phyloP scores from a whole-genome alignment of 2,329 filamentous ascomycete species.

The Sporothrix brunneoviolacea region DNA sequence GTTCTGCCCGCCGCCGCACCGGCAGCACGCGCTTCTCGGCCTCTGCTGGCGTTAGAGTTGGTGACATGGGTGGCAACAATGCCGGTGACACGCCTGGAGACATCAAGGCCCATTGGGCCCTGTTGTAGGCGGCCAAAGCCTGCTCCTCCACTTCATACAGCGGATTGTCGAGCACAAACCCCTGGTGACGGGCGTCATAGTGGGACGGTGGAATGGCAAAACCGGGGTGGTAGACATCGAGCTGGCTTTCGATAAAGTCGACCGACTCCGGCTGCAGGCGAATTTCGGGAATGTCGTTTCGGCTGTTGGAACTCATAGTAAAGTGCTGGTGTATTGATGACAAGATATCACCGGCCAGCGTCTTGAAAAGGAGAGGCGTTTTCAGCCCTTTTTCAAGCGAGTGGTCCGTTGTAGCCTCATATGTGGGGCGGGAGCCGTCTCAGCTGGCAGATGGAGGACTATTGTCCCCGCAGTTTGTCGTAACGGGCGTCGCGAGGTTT shows the following conservation, averaged over 20 bases:
- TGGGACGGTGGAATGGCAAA: not conserved
- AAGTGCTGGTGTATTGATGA: no score
- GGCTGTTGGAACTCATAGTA: no score
- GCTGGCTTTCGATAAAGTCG: not conserved
- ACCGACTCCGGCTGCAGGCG: not conserved
- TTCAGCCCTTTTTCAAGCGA: no score
- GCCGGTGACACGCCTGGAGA: not conserved
- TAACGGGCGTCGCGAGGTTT: no score
- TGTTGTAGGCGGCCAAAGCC: not conserved
- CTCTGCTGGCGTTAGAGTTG: not conserved
- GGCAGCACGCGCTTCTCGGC: no score
- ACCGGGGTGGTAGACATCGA: not conserved
- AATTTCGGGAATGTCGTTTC: not conserved
- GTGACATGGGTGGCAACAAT: not conserved
- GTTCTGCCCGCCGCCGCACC: not conserved
- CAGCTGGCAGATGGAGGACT: no score
- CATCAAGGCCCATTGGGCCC: not conserved
- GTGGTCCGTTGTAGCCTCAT: no score
- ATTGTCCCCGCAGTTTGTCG: no score
- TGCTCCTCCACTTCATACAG: not conserved
- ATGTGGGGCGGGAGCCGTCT: no score
- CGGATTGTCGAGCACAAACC: not conserved
- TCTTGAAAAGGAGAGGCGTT: no score
- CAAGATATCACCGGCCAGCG: no score
- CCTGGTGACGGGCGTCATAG: not conserved